Base-by-base conservation (phyloP, 345 rosid genomes). In the Mangifera indica region DNA sequence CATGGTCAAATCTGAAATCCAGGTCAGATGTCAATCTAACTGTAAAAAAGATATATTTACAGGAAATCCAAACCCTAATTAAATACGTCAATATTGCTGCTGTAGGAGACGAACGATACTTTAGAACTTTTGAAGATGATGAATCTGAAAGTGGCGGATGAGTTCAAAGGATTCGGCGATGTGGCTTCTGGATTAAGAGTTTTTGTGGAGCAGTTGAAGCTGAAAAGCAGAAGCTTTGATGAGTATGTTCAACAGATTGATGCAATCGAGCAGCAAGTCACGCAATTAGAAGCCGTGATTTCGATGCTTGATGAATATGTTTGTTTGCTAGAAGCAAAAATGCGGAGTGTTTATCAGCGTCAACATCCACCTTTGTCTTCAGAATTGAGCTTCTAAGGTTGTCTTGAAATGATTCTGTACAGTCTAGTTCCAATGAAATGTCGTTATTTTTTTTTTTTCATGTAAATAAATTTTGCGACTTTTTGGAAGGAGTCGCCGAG, bases 101-200 rank as follows among this genome's bases (percentile, higher is more conserved):
- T 63, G 13, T 25, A 95, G 93, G 96, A 96, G 60, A 86, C 96
- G 72, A 91, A 72, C 69, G 87, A 80, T 73, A 76, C 79, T 24
- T 70, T 92, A 65, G 94, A 91, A 73, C 83, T 95, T 1, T 48
- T 92, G 85, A 92, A 88, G 91, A 91, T 88, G 85, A 91, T 92
- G 99, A 91, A 95, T 60, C 54, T 63, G 64, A 91, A 83, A 76
- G 91, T 95, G 49, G 80, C 86, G 0, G 79, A 88, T 24, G 97
- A 95, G 81, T 95, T 87, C 76, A 69, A 80, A 7, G 91, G 86
- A 22, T 80, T 90, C 10, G 98, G 89, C 17, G 97, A 89, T 63
- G 91, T 95, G 69, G 91, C 92, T 17, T 79, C 93, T 0, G 96
- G 97, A 63, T 67, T 89, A 2, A 86, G 93, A 60, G 85, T 88